Evolutionary conservation across 495 filamentous ascomycete genomes (phyloP), one percentile per base, ranked within the genome.

Genomic region (Xylaria flabelliformis): DNA sequence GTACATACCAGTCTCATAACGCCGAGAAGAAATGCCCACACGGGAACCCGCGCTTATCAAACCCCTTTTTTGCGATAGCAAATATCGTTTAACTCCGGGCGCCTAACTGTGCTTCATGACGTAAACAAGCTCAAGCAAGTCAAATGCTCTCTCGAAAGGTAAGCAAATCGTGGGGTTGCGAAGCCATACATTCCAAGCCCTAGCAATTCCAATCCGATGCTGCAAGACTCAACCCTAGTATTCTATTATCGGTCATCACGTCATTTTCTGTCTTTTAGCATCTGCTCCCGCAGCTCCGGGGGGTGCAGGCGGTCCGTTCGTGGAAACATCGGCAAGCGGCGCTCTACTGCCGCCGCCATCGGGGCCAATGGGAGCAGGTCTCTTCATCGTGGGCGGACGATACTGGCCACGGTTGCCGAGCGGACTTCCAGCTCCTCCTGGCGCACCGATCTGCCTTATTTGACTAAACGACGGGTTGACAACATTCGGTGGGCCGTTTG

Each of bases 391-490:
- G 10, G 88, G 87, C 26, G 89, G 89, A 62, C 88, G 88, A 68
- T 91, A 93, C 69, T 83, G 83, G 1, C 82, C 80, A 21, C 90
- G 81, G 75, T 91, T 92, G 36, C 79, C 83, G 32, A 89, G 76
- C 12, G 89, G 89, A 77, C 88, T 90, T 32, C 84, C 82, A 41
- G 73, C 76, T n/a, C 79, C 84, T 4, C 82, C 82, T 10, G 94
- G 93, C 64, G 90, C 92, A 3, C 94, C 94, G 61, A 97, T 92
- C 72, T 89, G 87, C 44, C 93, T 85, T 66, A 89, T 82, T 53
- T 88, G 80, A 72, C 94, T 92, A 6, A 91, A 75, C 53, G 90
- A 86, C 8, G 93, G 92, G 75, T 94, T 95, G 73, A 81, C 71
- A 51, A 74, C 69, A 67, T n/a, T 75, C 15, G 53, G 73, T 44